phyloP scores from a whole-genome alignment of 768 basidiomycete genomes.

The Suillus ampliporus region DNA sequence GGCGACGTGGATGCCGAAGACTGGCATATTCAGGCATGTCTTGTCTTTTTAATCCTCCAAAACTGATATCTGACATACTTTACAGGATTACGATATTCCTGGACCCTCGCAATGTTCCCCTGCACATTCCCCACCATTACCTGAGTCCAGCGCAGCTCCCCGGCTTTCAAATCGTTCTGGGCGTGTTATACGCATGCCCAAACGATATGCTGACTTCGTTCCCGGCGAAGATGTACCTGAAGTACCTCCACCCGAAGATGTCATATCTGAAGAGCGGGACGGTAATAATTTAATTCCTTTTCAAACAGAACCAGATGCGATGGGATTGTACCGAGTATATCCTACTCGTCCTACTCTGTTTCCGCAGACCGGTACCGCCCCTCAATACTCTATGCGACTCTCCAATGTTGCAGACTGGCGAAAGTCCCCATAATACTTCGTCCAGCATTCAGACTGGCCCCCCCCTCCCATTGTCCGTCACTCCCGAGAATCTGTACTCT shows the following conservation, averaged over 20 bases:
- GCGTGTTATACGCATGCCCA: too few relatives aligned
- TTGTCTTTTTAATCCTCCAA: background rate
- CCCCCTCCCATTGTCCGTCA: background rate
- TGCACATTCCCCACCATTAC: background rate
- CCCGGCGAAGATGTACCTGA: too few relatives aligned
- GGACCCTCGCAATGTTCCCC: background rate
- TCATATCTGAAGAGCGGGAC: too few relatives aligned
- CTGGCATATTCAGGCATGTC: background rate
- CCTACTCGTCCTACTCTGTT: background rate
- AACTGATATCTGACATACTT: background rate
- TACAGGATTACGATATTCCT: background rate
- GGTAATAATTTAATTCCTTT: too few relatives aligned
- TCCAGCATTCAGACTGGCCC: background rate
- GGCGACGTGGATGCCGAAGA: background rate
- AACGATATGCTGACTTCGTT: too few relatives aligned
- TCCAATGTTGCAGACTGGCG: background rate
- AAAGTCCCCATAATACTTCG: background rate
- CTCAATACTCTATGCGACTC: slow-evolving; percentile 8
- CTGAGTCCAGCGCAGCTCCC: too few relatives aligned
- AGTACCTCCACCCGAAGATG: too few relatives aligned
- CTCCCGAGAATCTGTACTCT: slow-evolving; percentile 3
- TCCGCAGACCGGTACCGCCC: background rate
- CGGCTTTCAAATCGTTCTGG: too few relatives aligned
- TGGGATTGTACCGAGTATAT: slow-evolving; percentile 16
- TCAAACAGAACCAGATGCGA: background rate